Percentiles rank a stretch among this genome's conserved stretches.
Conservation (phyloP, 2,329 filamentous ascomycete genomes). For the Coniochaeta sp. region DNA sequence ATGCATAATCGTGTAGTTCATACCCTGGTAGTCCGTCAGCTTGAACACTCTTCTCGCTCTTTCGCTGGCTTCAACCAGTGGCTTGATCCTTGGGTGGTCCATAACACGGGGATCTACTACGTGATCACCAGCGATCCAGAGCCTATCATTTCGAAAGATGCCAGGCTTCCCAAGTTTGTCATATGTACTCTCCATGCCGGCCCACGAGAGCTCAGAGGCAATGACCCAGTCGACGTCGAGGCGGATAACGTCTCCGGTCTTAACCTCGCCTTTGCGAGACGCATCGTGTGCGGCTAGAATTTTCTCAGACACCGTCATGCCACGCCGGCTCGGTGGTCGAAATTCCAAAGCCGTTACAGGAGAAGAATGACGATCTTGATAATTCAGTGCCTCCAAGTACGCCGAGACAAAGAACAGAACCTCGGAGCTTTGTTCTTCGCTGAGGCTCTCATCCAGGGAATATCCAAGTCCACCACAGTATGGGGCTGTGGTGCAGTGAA, state of each 20-base stretch:
- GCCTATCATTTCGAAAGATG: slow-evolving; percentile 39
- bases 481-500: too few relatives aligned
- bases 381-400: too few relatives aligned
- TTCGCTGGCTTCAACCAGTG: slow-evolving; percentile 27
- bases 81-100: slow-evolving; percentile 23
- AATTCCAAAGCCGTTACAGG: too few relatives aligned
- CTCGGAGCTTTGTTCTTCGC: too few relatives aligned
- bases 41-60: slow-evolving; percentile 29
- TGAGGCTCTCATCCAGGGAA: too few relatives aligned
- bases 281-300: background rate
- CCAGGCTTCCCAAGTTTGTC: background rate
- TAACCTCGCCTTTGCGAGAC: background rate
- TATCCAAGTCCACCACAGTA: too few relatives aligned
- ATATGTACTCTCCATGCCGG: too few relatives aligned
- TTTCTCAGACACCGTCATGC: background rate
- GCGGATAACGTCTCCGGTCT: background rate
- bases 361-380: too few relatives aligned
- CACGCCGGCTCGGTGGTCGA: too few relatives aligned
- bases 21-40: slow-evolving; percentile 32
- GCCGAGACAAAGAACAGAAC: too few relatives aligned
- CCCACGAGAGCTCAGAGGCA: too few relatives aligned
- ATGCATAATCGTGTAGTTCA: slow-evolving; percentile 30
- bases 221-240: too few relatives aligned
- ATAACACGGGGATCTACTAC: slow-evolving; percentile 35
- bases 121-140: slow-evolving; percentile 43